phyloP scores from a whole-genome alignment of 1,139 yeast species.

The Arxiozyma heterogenica region DNA sequence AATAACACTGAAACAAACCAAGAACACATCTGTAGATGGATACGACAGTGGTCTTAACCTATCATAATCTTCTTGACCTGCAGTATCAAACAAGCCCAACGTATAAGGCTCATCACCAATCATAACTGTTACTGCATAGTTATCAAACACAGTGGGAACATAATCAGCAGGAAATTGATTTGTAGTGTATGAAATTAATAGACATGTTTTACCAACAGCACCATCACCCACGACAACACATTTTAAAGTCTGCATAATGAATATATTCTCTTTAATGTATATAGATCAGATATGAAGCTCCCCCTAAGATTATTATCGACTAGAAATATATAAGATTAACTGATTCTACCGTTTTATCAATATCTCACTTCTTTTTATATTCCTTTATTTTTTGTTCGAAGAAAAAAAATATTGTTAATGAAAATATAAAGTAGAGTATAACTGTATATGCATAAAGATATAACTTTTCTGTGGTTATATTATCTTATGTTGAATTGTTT shows the following conservation, averaged over 20 bases:
- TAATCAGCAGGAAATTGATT: slow-evolving; percentile 83
- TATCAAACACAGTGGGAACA: slow-evolving; percentile 88
- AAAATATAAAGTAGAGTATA: no score
- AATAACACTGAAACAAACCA: slow-evolving; percentile 89
- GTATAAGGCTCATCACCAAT: slow-evolving; percentile 98
- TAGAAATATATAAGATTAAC: no score
- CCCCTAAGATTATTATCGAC: background rate
- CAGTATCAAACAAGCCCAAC: slow-evolving; percentile 91
- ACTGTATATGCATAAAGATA: no score
- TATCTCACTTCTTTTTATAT: background rate
- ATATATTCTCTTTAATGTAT: background rate
- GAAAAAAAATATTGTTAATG: background rate
- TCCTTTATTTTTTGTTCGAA: background rate
- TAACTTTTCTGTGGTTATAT: background rate
- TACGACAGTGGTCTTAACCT: slow-evolving; percentile 91
- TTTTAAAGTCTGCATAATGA: slow-evolving; percentile 71
- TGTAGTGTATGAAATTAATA: slow-evolving; percentile 82
- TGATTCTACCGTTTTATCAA: no score
- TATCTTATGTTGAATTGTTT: background rate
- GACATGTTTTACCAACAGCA: slow-evolving; percentile 92
- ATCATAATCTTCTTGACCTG: slow-evolving; percentile 98
- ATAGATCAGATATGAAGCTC: background rate
- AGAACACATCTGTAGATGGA: slow-evolving; percentile 93
- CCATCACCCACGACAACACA: slow-evolving; percentile 98
- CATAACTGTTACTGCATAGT: slow-evolving; percentile 96